These are phyloP conservation scores for Rubroshorea leprosula DNA, from an alignment of 345 rosid genomes.

Conservation along the genomic window DNA sequence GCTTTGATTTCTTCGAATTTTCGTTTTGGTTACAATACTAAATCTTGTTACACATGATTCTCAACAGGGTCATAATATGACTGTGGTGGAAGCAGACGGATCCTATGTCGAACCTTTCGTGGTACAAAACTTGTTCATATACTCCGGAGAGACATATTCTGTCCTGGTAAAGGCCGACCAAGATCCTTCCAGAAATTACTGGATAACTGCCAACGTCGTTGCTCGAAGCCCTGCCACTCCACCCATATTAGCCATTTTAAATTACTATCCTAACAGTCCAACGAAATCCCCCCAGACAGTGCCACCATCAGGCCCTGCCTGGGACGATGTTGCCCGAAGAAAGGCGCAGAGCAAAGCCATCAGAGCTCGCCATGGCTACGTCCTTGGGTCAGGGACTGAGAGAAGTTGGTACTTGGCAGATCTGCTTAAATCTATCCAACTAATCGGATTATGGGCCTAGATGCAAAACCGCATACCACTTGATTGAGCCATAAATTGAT, in stretches of 20 bases:
- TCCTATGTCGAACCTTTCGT: conserved; percentile 65
- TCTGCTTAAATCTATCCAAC: too few relatives aligned
- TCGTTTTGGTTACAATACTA: too few relatives aligned
- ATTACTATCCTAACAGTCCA: conserved; percentile 54
- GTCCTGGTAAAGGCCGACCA: conserved; percentile 53
- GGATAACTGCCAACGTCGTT: conserved; percentile 54
- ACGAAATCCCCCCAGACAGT: conserved; percentile 33
- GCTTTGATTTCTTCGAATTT: background rate
- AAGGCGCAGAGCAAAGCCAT: conserved; percentile 45
- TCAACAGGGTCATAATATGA: conserved; percentile 58
- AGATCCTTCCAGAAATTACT: conserved; percentile 55
- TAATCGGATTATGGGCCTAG: too few relatives aligned
- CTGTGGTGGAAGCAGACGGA: conserved; percentile 77
- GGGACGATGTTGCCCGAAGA: conserved; percentile 37
- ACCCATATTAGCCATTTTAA: conserved; percentile 40
- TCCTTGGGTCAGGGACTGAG: too few relatives aligned
- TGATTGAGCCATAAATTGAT: too few relatives aligned
- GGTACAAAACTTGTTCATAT: conserved; percentile 58
- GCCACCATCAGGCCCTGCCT: conserved; percentile 36
- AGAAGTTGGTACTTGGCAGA: too few relatives aligned
- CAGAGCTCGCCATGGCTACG: conserved; percentile 39
- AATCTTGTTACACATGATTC: background rate
- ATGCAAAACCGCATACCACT: too few relatives aligned
- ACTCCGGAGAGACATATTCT: conserved; percentile 75
- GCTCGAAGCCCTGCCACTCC: conserved; percentile 40